These are phyloP conservation scores for Kurtzmaniella quercitrusa DNA, from an alignment of 1,139 yeast species.

Conservation along the genomic window DNA sequence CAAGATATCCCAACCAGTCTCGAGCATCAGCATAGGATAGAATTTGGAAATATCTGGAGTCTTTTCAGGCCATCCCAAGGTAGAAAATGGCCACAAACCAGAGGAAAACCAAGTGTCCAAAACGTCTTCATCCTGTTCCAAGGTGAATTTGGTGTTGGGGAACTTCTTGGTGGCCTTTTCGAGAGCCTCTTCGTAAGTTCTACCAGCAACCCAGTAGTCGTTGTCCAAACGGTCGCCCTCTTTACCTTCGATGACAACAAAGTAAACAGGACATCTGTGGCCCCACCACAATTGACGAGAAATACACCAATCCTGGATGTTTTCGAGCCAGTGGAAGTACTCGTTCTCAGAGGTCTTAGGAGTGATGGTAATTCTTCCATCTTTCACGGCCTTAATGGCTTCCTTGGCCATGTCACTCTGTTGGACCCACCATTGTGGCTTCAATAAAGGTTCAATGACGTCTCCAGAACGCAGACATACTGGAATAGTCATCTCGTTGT, in stretches of 20 bases:
- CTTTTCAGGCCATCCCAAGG: conserved; percentile 91
- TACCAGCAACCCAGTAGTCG: conserved; percentile 88
- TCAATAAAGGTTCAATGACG: conserved; percentile 89
- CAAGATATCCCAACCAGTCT: conserved; percentile 98
- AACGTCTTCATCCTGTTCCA: conserved; percentile 96
- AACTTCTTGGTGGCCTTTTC: conserved; percentile 73
- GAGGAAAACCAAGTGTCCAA: conserved; percentile 98
- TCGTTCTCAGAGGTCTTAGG: conserved; percentile 92
- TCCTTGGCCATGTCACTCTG: conserved; percentile 86
- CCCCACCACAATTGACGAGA: conserved; percentile 99
- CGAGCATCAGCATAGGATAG: conserved; percentile 89
- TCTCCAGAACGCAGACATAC: conserved; percentile 95
- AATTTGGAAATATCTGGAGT: conserved; percentile 71
- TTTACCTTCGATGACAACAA: conserved; percentile 74
- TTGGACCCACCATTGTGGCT: conserved; percentile 99
- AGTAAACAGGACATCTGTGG: conserved; percentile 96
- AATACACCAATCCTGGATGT: conserved; percentile 99
- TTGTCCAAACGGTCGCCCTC: conserved; percentile 59
- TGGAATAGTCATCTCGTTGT: conserved; percentile 95
- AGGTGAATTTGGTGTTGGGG: conserved; percentile 63
- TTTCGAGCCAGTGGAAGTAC: conserved; percentile 93
- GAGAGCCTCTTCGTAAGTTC: conserved; percentile 76
- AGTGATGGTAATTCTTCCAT: conserved; percentile 73
- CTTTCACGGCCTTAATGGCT: conserved; percentile 81
- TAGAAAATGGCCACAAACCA: conserved; percentile 96